phyloP scores from a whole-genome alignment of 1,284 basidiomycete species.

The Heterobasidion occidentale region DNA sequence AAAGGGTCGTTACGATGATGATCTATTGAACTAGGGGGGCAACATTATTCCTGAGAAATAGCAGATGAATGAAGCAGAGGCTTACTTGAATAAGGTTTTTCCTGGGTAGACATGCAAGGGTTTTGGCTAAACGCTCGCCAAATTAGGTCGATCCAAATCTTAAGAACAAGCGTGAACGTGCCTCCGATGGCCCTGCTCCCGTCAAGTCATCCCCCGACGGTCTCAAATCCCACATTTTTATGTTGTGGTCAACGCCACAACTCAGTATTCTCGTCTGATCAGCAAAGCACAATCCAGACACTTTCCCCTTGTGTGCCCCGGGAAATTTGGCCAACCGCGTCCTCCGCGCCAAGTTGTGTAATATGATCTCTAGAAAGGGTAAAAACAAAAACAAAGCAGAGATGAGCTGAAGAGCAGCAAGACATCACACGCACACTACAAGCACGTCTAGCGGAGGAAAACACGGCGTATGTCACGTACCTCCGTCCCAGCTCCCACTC shows the following conservation, averaged over 20 bases:
- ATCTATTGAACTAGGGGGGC: conserved; percentile 70
- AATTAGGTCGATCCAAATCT: neutral
- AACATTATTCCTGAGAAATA: neutral
- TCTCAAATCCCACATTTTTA: conserved; percentile 82
- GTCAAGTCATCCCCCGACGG: conserved; percentile 17
- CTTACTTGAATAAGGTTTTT: conserved; percentile 84
- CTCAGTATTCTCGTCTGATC: conserved; percentile 72
- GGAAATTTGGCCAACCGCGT: conserved; percentile 64
- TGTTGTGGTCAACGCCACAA: conserved; percentile 85
- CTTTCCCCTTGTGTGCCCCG: conserved; percentile 87
- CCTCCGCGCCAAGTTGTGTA: conserved; percentile 79
- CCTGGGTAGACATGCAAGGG: conserved; percentile 74
- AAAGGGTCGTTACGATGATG: conserved; percentile 84
- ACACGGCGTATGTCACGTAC: conserved; percentile 32
- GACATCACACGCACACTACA: neutral
- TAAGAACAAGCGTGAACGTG: conserved; percentile 6
- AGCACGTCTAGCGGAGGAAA: neutral
- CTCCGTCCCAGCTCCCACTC: conserved; percentile 94
- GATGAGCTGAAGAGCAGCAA: neutral
- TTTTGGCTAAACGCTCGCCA: conserved; percentile 26
- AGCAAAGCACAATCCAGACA: conserved; percentile 77
- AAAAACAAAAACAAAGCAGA: neutral
- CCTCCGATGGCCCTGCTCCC: conserved; percentile 27
- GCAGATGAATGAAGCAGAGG: neutral
- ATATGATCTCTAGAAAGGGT: conserved; percentile 59